phyloP scores from a whole-genome alignment of 2,329 filamentous ascomycete species.

The Clonostachys rosea region DNA sequence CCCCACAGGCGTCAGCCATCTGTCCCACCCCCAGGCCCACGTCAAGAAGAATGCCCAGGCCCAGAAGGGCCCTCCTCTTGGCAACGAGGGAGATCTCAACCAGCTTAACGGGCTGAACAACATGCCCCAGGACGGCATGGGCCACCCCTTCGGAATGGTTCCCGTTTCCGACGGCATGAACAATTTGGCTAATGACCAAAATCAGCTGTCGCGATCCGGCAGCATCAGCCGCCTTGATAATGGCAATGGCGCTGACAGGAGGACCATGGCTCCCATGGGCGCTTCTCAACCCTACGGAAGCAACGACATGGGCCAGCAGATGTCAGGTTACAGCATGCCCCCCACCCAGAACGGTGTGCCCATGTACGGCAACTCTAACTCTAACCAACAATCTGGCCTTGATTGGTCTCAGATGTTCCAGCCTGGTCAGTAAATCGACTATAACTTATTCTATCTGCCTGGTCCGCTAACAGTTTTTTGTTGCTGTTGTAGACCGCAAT shows the following conservation, averaged over 20 bases:
- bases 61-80: slow-evolving; percentile 50
- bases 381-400: slow-evolving; percentile 58
- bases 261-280: slow-evolving; percentile 48
- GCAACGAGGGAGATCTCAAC: slow-evolving; percentile 49
- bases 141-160: slow-evolving; percentile 54
- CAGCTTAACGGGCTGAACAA: slow-evolving; percentile 58
- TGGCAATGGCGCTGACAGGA: slow-evolving; percentile 49
- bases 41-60: slow-evolving; percentile 69
- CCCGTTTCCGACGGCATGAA: slow-evolving; percentile 52
- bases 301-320: slow-evolving; percentile 53
- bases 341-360: slow-evolving; percentile 59
- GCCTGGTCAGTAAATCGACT: slow-evolving; percentile 52
- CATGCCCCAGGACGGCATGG: slow-evolving; percentile 51
- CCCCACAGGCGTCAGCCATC: slow-evolving; percentile 87
- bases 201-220: slow-evolving; percentile 56
- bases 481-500: slow-evolving; percentile 63
- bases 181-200: slow-evolving; percentile 56
- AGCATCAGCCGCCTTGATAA: slow-evolving; percentile 56
- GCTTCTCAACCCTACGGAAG: slow-evolving; percentile 51
- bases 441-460: too few species aligned
- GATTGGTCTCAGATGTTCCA: slow-evolving; percentile 80
- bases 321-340: slow-evolving; percentile 61
- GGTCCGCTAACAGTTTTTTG: too few species aligned
- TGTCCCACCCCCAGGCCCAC: slow-evolving; percentile 88
- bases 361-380: slow-evolving; percentile 56